Percentiles rank a stretch among this genome's conserved stretches.
phyloP scores from a whole-genome alignment of 2,329 filamentous ascomycete species.

The Xylaria sp. region DNA sequence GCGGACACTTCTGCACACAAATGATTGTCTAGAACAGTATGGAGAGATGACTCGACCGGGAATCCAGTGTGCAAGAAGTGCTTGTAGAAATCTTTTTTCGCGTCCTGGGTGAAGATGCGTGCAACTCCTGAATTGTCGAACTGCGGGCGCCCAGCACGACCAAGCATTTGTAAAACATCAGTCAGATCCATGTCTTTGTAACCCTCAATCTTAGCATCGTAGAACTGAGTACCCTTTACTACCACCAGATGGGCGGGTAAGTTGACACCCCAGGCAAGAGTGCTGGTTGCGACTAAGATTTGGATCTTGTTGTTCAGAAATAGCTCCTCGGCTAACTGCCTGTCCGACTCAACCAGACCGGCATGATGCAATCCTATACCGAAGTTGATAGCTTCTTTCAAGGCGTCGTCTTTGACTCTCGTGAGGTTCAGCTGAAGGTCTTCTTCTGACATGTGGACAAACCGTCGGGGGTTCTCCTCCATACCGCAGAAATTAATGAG shows the following conservation, averaged over 20 bases:
- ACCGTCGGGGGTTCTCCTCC: conserved; percentile 96
- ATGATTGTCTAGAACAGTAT: conserved; percentile 97
- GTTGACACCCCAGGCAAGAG: conserved; percentile 98
- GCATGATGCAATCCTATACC: conserved; percentile 98
- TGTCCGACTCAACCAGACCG: conserved; percentile 93
- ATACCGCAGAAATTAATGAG: conserved; percentile 97
- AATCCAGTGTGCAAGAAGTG: conserved; percentile 98
- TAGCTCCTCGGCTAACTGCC: conserved; percentile 90
- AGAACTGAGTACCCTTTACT: conserved; percentile 98
- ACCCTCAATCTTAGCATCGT: conserved; percentile 95
- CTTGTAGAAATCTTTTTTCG: conserved; percentile 99
- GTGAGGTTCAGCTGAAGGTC: conserved; percentile 89
- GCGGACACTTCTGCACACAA: conserved; percentile 94
- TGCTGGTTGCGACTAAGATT: conserved; percentile 94
- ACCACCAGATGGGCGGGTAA: conserved; percentile 95
- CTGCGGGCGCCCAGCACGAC: conserved; percentile 92
- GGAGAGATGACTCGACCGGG: conserved; percentile 94
- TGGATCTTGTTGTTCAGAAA: conserved; percentile 99
- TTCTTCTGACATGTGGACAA: conserved; percentile 94
- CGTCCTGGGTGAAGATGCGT: conserved; percentile 95
- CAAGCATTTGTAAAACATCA: conserved; percentile 97
- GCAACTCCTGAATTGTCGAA: conserved; percentile 97
- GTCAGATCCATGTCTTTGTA: conserved; percentile 99
- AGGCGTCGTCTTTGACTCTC: conserved; percentile 89
- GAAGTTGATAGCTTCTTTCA: conserved; percentile 95